Conservation (phyloP, 2,329 filamentous ascomycete genomes). For the Endocalyx cinctus region DNA sequence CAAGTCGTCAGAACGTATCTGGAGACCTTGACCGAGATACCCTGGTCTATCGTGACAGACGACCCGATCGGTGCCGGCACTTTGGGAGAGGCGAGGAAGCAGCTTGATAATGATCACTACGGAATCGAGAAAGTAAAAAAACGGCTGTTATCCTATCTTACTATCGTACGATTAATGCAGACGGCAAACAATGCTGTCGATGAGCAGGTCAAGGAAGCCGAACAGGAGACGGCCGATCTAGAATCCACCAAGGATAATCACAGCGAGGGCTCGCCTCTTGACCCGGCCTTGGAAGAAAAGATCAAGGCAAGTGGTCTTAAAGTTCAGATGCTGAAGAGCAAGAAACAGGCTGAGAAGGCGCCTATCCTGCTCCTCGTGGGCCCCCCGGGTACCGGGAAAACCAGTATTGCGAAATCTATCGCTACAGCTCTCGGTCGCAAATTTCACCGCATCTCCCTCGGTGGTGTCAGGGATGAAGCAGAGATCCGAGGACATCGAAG, state of each 20-base stretch:
- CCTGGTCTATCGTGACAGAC: constrained; percentile 80
- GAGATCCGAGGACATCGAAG: constrained; percentile 93
- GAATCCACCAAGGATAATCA: constrained; percentile 36
- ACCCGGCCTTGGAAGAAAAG: constrained; percentile 35
- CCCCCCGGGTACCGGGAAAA: constrained; percentile 93
- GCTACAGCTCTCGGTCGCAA: constrained; percentile 88
- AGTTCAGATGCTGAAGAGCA: constrained; percentile 70
- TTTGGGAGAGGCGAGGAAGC: constrained; percentile 72
- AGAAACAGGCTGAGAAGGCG: constrained; percentile 88
- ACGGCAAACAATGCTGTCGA: constrained; percentile 81
- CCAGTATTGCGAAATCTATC: constrained; percentile 87
- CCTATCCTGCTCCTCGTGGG: constrained; percentile 91
- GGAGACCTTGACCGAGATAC: constrained; percentile 89
- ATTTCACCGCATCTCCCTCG: constrained; percentile 94
- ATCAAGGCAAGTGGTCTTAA: constrained; percentile 52
- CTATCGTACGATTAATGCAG: constrained; percentile 93
- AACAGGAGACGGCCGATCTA: constrained; percentile 49
- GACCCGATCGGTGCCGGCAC: constrained; percentile 82
- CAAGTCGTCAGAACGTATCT: constrained; percentile 90
- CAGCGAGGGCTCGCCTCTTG: constrained; percentile 23
- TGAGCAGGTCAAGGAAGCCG: constrained; percentile 65
- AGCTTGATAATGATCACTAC: constrained; percentile 94
- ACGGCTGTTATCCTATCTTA: constrained; percentile 87
- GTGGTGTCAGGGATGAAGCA: constrained; percentile 91
- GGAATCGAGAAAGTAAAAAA: constrained; percentile 97